Evolutionary conservation across 2,329 filamentous ascomycete genomes (phyloP).

Genomic region (Colletotrichum camelliae): DNA sequence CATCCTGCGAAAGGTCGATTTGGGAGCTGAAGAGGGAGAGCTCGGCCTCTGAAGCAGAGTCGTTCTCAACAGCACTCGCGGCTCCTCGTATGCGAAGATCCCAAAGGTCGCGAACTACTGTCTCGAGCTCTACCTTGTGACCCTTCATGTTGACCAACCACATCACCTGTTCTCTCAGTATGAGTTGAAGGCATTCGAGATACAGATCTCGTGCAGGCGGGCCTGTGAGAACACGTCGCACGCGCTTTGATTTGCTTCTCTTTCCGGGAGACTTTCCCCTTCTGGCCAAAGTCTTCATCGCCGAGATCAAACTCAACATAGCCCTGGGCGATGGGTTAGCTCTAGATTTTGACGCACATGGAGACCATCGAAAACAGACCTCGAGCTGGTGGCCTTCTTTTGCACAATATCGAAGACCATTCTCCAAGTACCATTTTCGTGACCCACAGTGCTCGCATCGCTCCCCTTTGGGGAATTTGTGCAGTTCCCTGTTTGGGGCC

Average conservation of each 20-base stretch:
- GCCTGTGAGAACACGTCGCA: slow-evolving; percentile 65
- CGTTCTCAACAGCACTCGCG: slow-evolving; percentile 33
- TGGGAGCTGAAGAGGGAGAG: slow-evolving; percentile 46
- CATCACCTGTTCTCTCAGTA: slow-evolving; percentile 80
- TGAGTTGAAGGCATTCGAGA: slow-evolving; percentile 82
- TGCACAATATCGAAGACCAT: slow-evolving; percentile 76
- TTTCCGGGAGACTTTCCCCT: slow-evolving; percentile 59
- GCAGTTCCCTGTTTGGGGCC: slow-evolving; percentile 48
- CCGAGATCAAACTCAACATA: slow-evolving; percentile 62
- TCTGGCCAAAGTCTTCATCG: slow-evolving; percentile 72
- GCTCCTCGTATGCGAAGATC: slow-evolving; percentile 65
- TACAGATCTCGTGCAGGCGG: slow-evolving; percentile 77
- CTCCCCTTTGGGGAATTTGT: slow-evolving; percentile 58
- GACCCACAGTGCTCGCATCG: slow-evolving; percentile 72
- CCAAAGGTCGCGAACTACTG: slow-evolving; percentile 85
- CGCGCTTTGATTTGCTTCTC: slow-evolving; percentile 61
- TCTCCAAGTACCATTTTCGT: slow-evolving; percentile 73
- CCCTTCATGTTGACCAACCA: slow-evolving; percentile 73
- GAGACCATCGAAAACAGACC: slow-evolving; percentile 45
- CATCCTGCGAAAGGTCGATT: slow-evolving; percentile 27
- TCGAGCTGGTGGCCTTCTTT: slow-evolving; percentile 81
- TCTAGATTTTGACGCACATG: not conserved
- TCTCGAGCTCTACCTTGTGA: slow-evolving; percentile 77
- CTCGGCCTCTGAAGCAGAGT: slow-evolving; percentile 29
- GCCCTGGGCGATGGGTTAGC: slow-evolving; percentile 37